Base-by-base conservation (phyloP, 2,329 filamentous ascomycete species). In the Trichoderma cornu-damae region DNA sequence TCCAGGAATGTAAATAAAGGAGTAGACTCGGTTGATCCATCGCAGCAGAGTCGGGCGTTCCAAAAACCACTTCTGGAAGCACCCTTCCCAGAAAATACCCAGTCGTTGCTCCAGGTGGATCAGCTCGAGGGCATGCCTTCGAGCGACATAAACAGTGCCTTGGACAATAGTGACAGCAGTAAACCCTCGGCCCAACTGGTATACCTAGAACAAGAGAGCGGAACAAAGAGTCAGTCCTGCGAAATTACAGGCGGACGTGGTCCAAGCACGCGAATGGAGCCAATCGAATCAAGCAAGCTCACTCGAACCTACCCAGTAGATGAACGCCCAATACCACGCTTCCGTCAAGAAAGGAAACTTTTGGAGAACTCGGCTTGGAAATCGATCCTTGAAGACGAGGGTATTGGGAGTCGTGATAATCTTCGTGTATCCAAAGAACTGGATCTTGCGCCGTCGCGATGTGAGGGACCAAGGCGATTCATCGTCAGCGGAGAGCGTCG, bases 1-100 rank as follows among this genome's bases (percentile, higher is more conserved):
- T 12, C 86, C 87, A 0, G 87, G 87, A 58, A 90, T 90, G 69
- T 90, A 87, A 65, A 90, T 88, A 71, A 89, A 89, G 5, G 86
- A 89, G 72, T 90, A 90, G 26, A 82, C 78, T 65, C 86, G 80
- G 71, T 90, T 90, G 64, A 85, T 87, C 81, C 81, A 88, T 62
- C 77, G 80, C 75, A 90, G 80, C 40, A 86, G 64, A 26, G 73
- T 67, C 1, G 83, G 79, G 51, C 79, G 78, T 18, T 72, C 69
- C 58, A 75, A 67, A 65, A 79, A 79, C 70, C 73, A 52, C 59
- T 60, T 69, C 70, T 90, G 87, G 44, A 89, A 77, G 11, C 73
- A 73, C 3, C 82, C 71, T 69, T 90, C 87, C 73, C 78, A 76
- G 69, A 89, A 89, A 28, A 89, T 79, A 58, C 80, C 77, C 2